These are phyloP conservation scores for Pinus tabuliformis DNA, from an alignment of 75 land plant species.

Conservation along the genomic window DNA sequence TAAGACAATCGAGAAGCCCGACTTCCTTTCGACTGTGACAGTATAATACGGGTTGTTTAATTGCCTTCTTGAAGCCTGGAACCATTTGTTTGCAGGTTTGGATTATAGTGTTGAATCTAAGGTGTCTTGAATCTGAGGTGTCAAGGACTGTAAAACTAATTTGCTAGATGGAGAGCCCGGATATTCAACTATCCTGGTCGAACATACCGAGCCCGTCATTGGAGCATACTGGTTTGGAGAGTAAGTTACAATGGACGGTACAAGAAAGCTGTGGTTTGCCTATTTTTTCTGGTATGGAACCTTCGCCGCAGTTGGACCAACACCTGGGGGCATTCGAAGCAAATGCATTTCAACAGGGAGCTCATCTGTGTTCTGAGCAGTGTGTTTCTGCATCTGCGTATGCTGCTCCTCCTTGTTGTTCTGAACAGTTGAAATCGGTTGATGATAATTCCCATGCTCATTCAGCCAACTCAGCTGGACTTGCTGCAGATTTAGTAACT, in stretches of 20 bases:
- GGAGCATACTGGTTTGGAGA: not conserved
- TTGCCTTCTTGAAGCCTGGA: not conserved
- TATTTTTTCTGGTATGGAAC: not conserved
- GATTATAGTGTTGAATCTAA: not conserved
- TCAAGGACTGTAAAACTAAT: not conserved
- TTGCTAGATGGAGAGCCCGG: slow-evolving; percentile 7
- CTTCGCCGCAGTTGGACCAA: not conserved
- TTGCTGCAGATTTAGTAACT: slow-evolving; percentile 3
- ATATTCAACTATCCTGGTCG: no score
- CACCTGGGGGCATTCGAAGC: not conserved
- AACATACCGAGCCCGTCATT: no score
- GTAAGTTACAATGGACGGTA: slow-evolving; percentile 6
- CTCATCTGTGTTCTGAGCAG: slow-evolving; percentile 1
- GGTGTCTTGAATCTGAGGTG: not conserved
- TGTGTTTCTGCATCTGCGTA: not conserved
- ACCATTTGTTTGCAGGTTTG: slow-evolving; percentile 3
- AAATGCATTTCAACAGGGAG: not conserved
- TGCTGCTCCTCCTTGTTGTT: not conserved
- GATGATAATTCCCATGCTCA: slow-evolving; percentile 8
- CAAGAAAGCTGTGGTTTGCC: slow-evolving; percentile 4
- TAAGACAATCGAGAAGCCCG: no score
- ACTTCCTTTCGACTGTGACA: no score
- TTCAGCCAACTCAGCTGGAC: slow-evolving; percentile 6
- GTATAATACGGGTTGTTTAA: not conserved
- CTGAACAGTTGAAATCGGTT: slow-evolving; percentile 6